Evolutionary conservation across 1,284 basidiomycete species (phyloP).

Genomic region (Ceratobasidium sp.): DNA sequence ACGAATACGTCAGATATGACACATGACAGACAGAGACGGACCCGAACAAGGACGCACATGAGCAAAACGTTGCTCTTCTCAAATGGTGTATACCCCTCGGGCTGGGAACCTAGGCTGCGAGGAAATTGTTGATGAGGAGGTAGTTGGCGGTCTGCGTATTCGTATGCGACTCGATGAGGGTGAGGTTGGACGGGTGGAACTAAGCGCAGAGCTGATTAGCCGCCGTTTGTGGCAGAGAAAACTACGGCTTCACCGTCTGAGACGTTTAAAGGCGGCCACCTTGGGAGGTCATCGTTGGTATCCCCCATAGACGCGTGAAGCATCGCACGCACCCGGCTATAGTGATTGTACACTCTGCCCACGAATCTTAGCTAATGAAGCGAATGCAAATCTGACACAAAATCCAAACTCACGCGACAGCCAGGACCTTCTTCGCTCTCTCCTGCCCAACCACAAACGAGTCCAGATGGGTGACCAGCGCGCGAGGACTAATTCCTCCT

Average conservation of each 20-base stretch:
- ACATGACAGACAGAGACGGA: background rate
- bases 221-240: constrained; percentile 40
- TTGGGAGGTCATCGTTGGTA: constrained; percentile 52
- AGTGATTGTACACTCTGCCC: constrained; percentile 89
- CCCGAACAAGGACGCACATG: constrained; percentile 73
- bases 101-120: background rate
- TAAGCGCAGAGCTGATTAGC: constrained; percentile 48
- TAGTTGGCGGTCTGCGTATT: constrained; percentile 56
- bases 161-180: constrained; percentile 55
- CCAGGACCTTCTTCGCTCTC: constrained; percentile 90
- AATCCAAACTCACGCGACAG: constrained; percentile 76
- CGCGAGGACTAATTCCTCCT: constrained; percentile 19
- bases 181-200: constrained; percentile 67
- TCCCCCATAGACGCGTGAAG: constrained; percentile 60
- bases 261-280: constrained; percentile 43
- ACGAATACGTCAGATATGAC: constrained; percentile 13
- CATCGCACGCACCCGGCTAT: constrained; percentile 80
- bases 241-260: constrained; percentile 54
- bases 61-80: constrained; percentile 96
- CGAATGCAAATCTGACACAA: constrained; percentile 39
- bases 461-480: constrained; percentile 86
- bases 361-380: constrained; percentile 46
- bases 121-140: constrained; percentile 56
- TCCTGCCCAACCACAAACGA: constrained; percentile 94
- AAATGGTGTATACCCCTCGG: constrained; percentile 64